Evolutionary conservation across 805 yeast species (phyloP), one percentile per base, ranked within the genome.

Genomic region (Cyberlindnera amylophila): DNA sequence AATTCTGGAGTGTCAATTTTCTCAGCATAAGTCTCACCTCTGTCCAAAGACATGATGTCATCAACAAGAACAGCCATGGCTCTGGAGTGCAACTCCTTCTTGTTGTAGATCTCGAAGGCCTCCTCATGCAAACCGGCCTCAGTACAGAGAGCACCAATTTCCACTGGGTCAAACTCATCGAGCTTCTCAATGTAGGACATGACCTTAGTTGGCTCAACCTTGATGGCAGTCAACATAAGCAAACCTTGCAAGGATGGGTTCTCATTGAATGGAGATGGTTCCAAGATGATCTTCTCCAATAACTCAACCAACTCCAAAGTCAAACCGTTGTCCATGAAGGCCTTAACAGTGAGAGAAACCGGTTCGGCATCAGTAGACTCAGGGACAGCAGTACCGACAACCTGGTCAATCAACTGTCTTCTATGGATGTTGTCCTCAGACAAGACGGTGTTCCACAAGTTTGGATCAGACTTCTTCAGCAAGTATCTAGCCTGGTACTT

Each of bases 401-500:
- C 87, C 64, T 93, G 96, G 59, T 93, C 99, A 52, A 93, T 74
- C 58, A 93, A 74, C 63, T 82, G 95, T 62, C 96, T 83, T 69
- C 96, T 82, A 71, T 91, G 95, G 48, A 79, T 71, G 64, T 86
- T 89, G 36, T 84, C 93, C 34, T 74, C 76, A 46, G 71, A 57
- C 60, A 93, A 74, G 5, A 93, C 99, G 53, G 72, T 72, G 42
- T 77, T 67, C 97, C 98, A 93, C 51, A 93, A 74, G 6, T 66
- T 74, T 18, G 81, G 71, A 61, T 93, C 96, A n/a, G 96, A 87
- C 64, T 96, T 85, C 47, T 79, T 72, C 54, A 93, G 76, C 57
- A 93, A 74, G 63, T 93, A 93, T 65, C 98, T 82, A n/a, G 98
- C 98, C 73, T 93, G 99, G 68, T 93, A 91, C 66, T 93, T 93